phyloP scores from a whole-genome alignment of 768 basidiomycete species.

The Podaxis rugospora region DNA sequence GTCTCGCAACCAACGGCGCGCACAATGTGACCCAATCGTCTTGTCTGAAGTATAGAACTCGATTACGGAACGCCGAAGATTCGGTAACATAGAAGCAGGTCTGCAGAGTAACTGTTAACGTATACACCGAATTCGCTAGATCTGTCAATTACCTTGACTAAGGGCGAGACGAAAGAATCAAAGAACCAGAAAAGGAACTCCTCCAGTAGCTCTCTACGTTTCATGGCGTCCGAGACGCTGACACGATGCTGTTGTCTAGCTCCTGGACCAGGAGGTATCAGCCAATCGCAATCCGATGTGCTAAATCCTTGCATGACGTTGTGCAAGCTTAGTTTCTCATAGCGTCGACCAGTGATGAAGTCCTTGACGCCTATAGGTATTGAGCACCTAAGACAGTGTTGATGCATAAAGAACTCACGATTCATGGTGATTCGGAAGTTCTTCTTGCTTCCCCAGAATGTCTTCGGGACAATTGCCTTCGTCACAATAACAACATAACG shows the following conservation, averaged over 20 bases:
- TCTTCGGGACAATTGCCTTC: conserved; percentile 63
- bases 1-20: conserved; percentile 71
- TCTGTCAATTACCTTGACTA: conserved; percentile 60
- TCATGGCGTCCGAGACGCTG: conserved; percentile 62
- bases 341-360: conserved; percentile 76
- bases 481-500: conserved; percentile 63
- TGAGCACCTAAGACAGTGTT: background rate
- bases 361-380: conserved; percentile 54
- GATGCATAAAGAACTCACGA: conserved; percentile 37
- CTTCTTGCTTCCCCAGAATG: conserved; percentile 70
- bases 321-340: conserved; percentile 78
- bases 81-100: conserved; percentile 94
- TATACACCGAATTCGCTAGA: background rate
- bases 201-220: conserved; percentile 75
- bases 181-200: conserved; percentile 97
- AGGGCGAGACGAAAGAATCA: conserved; percentile 73
- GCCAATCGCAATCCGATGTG: conserved; percentile 76
- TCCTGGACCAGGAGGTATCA: conserved; percentile 41
- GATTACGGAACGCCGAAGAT: conserved; percentile 78
- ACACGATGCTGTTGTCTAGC: conserved; percentile 41
- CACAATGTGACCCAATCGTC: conserved; percentile 91
- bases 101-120: conserved; percentile 32
- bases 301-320: conserved; percentile 71
- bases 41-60: conserved; percentile 87
- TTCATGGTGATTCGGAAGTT: conserved; percentile 60